Evolutionary conservation across 2,329 filamentous ascomycete species (phyloP), one percentile per base, ranked within the genome.

Genomic region (Sphaceloma murrayae): DNA sequence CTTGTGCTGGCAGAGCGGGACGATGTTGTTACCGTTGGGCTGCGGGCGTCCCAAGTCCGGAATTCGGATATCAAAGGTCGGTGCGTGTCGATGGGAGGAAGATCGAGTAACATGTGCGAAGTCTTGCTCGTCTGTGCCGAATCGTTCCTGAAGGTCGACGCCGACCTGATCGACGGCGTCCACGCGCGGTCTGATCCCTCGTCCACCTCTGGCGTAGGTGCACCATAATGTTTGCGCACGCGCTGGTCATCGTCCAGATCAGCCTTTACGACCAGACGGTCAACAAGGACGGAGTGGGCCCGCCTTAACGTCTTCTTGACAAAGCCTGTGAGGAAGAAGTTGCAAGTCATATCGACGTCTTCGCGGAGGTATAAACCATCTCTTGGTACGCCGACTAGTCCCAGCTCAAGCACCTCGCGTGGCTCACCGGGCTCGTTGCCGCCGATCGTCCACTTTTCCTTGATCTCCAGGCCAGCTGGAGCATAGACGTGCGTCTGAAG

Each of bases 401-500:
- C 59, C 16, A 84, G 62, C 63, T 89, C 83, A 8, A 74, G 63
- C 0, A 76, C 69, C 54, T 80, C 73, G 21, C 70, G 67, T 1
- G 77, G 73, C 61, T 93, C 85, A 13, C 80, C 82, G 0, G 80
- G 79, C 31, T 83, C 64, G 7, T 74, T 77, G 7, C 86, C 86
- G 34, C 75, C 78, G 3, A 94, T 68, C 6, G 72, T 78, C 85
- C 85, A 94, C 62, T 80, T 82, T 38, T 77, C 80, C 48, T 78
- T 77, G 53, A 93, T 82, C 49, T 91, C 79, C 43, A 93, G 72
- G 8, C 85, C 85, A 57, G 86, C 74, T 1, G 87, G 85, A 3
- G 85, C 86, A 56, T 86, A 89, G 54, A 80, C 79, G 59, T 93
- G 86, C 10, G 85, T 93, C 64, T 87, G 79, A 19, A 94, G 62